A percentile compares a stretch with the other conserved stretches of the same genome.
These are phyloP conservation scores for Apiotrichum brassicae DNA, from an alignment of 1,284 basidiomycete species.

Conservation along the genomic window DNA sequence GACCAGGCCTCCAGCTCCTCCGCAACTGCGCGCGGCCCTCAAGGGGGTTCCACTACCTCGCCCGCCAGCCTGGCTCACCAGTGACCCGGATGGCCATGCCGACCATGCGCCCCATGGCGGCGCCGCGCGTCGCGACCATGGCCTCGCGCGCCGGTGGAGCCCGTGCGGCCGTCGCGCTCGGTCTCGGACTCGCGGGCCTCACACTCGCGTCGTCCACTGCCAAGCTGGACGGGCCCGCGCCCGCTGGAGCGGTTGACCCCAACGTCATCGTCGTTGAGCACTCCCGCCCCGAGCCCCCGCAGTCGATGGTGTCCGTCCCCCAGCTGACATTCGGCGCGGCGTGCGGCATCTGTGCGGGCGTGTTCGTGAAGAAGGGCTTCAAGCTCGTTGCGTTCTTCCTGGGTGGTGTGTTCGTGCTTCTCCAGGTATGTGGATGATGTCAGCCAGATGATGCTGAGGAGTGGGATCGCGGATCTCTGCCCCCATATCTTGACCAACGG, in stretches of 20 bases:
- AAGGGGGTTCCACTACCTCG: constrained; percentile 19
- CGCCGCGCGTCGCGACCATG: not conserved
- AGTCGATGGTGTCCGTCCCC: constrained; percentile 60
- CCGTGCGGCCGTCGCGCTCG: constrained; percentile 20
- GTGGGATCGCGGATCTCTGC: too few relatives aligned
- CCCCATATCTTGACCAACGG: too few relatives aligned
- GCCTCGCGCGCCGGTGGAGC: not conserved
- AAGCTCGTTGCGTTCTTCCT: constrained; percentile 74
- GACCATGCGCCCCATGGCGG: not conserved
- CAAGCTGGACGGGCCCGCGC: constrained; percentile 7
- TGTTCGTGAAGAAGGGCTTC: constrained; percentile 91
- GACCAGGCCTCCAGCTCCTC: constrained; percentile 21
- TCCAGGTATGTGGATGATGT: constrained; percentile 59
- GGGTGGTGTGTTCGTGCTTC: constrained; percentile 75
- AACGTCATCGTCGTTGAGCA: not conserved
- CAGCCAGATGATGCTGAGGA: too few relatives aligned
- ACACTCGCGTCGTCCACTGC: constrained; percentile 9
- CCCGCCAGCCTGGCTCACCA: constrained; percentile 3
- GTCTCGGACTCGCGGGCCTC: constrained; percentile 31
- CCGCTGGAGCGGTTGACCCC: not conserved
- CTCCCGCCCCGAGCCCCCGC: not conserved
- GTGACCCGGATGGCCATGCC: not conserved
- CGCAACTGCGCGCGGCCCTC: constrained; percentile 8
- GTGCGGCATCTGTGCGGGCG: constrained; percentile 78
- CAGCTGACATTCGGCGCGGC: constrained; percentile 83